Conservation (phyloP, 306 rosid species). For the Hippophae tibetana region DNA sequence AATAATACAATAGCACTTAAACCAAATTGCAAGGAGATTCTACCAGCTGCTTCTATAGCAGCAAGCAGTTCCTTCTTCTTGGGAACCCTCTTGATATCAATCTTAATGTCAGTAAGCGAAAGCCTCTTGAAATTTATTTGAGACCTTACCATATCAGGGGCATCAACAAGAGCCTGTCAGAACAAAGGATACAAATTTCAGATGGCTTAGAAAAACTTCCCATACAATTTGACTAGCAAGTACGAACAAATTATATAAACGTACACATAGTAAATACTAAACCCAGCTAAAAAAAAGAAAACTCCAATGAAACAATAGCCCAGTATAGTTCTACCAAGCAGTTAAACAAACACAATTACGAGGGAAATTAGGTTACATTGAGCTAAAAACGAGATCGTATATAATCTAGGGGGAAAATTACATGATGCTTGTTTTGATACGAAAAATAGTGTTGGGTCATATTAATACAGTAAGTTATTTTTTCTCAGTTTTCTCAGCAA, state of each 20-base stretch:
- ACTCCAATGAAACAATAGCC: too few species aligned
- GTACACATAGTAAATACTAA: too few species aligned
- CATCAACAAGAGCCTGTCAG: constrained; percentile 75
- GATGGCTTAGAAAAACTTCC: neutral
- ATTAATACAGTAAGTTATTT: neutral
- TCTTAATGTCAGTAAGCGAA: constrained; percentile 77
- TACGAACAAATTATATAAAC: too few species aligned
- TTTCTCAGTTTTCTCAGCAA: neutral
- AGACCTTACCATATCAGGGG: constrained; percentile 80
- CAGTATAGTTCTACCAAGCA: too few species aligned
- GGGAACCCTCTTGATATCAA: constrained; percentile 85
- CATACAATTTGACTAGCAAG: too few species aligned
- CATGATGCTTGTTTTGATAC: too few species aligned
- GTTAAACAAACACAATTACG: too few species aligned
- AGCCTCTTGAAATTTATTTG: constrained; percentile 87
- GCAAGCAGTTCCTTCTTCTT: constrained; percentile 80
- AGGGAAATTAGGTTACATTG: too few species aligned
- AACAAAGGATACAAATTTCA: neutral
- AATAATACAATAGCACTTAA: neutral
- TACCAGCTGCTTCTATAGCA: constrained; percentile 90
- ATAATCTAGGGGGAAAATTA: too few species aligned
- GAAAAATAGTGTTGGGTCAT: too few species aligned
- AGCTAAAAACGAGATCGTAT: too few species aligned
- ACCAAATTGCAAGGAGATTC: neutral
- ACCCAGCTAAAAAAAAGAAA: too few species aligned